These are phyloP conservation scores for Lentinus tigrinus DNA, from an alignment of 768 basidiomycete genomes.

Conservation along the genomic window DNA sequence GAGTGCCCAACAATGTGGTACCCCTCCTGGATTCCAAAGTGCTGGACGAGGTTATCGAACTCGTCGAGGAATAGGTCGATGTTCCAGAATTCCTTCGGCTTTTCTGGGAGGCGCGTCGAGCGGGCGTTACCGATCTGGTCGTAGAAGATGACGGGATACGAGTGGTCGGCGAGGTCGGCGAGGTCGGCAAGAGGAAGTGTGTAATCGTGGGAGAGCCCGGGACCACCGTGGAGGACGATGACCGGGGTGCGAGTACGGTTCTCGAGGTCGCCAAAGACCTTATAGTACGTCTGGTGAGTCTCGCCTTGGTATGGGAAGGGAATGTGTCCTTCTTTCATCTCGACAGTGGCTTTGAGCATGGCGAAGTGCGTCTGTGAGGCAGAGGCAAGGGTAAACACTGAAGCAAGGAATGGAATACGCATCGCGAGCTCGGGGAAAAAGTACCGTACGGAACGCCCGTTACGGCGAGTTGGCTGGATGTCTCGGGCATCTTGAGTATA, in stretches of 20 bases:
- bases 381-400: not conserved
- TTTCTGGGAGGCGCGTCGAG: slow-evolving; percentile 43
- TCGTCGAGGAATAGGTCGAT: slow-evolving; percentile 53
- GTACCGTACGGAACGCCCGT: not conserved
- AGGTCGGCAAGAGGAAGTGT: slow-evolving; percentile 40
- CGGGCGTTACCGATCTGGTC: slow-evolving; percentile 49
- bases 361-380: not conserved
- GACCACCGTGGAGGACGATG: slow-evolving; percentile 49
- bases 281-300: slow-evolving; percentile 44
- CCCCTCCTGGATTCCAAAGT: slow-evolving; percentile 37
- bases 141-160: slow-evolving; percentile 47
- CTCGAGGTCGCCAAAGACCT: slow-evolving; percentile 38
- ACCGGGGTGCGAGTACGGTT: slow-evolving; percentile 36
- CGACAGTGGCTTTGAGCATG: not conserved
- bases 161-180: slow-evolving; percentile 31
- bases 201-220: slow-evolving; percentile 43
- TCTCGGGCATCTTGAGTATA: not conserved
- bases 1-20: slow-evolving; percentile 55
- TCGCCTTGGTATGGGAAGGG: slow-evolving; percentile 24
- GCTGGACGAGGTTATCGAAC: slow-evolving; percentile 45
- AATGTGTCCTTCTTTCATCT: slow-evolving; percentile 21
- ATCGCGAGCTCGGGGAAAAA: not conserved
- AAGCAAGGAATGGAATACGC: not conserved
- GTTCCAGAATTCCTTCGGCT: slow-evolving; percentile 40
- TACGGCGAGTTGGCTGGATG: not conserved